Evolutionary conservation across 192 early-diverging fungal genomes (phyloP), one percentile per base, ranked within the genome.

Genomic region (Podila horticola): DNA sequence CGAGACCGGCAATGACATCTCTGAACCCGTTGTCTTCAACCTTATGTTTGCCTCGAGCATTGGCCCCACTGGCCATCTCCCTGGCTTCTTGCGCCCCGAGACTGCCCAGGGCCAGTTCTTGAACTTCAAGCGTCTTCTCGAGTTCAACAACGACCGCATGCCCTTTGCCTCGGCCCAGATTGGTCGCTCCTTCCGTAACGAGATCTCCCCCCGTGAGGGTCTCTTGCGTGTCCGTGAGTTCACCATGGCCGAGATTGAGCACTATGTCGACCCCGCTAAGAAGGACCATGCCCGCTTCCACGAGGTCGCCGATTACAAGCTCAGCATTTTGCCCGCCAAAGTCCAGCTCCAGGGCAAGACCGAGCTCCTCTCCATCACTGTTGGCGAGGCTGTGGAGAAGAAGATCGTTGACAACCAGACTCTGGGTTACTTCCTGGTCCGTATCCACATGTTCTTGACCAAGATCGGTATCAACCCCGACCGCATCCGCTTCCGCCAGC

Each of bases 91-190:
- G 70, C 92, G 98, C 28, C 98, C 98, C 51, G 98, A 99, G 86
- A 99, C 98, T n/a, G 97, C 98, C 34, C 98, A 99, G 88, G 98
- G 98, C 77, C 98, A 99, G 85, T 99, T 99, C 83, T 85, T 99
- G 67, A 98, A 98, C 90, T 99, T 99, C 76, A 95, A 97, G 87
- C 88, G 91, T 24, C 89, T 99, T 51, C 90, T 98, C 58, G 98
- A 99, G 81, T 97, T 94, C 87, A 99, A 99, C 90, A 97, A 95
- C 85, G 93, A 94, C 63, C 93, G 94, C 72, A 96, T 99, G 93
- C 98, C 98, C n/a, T 99, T 99, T 85, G 98, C 98, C 36, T 98
- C 97, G 62, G 97, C 98, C 49, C 95, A 94, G 71, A 93, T 99
- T 48, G 98, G 98, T 81, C 96, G 96, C 66, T 95, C 96, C 34